A percentile compares a stretch with the other conserved stretches of the same genome.
phyloP scores from a whole-genome alignment of 495 filamentous ascomycete genomes.

The Podospora pseudoanserina region DNA sequence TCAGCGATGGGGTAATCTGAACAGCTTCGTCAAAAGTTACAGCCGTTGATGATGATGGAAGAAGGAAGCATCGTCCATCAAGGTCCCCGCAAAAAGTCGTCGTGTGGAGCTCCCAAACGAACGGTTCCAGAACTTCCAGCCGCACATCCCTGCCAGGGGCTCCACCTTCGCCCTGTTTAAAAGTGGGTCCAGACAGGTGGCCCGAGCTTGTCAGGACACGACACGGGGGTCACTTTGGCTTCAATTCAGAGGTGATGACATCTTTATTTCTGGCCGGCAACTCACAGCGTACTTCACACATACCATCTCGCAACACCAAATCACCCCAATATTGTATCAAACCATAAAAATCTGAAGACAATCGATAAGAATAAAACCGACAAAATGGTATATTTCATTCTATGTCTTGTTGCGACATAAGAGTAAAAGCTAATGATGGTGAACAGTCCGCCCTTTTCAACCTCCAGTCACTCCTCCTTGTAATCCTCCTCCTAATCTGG shows the following conservation, averaged over 20 bases:
- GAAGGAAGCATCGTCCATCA: background rate
- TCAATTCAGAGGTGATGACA: slow-evolving; percentile 3
- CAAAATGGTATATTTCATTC: slow-evolving; percentile 24
- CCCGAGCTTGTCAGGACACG: background rate
- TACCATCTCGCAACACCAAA: background rate
- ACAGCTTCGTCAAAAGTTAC: background rate
- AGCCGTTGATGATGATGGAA: background rate
- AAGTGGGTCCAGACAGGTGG: background rate
- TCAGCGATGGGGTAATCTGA: background rate
- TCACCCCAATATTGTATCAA: too few species aligned
- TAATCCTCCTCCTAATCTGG: slow-evolving; percentile 91
- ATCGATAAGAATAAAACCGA: background rate
- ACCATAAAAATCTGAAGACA: too few species aligned
- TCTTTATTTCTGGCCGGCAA: background rate
- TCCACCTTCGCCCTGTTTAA: background rate
- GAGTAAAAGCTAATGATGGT: slow-evolving; percentile 27
- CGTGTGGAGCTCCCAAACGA: background rate
- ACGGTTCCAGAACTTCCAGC: background rate
- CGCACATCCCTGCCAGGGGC: background rate
- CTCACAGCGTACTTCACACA: background rate
- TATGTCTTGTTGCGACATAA: background rate
- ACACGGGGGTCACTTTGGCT: background rate
- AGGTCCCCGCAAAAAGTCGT: background rate
- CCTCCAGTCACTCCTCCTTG: slow-evolving; percentile 89
- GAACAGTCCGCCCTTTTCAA: slow-evolving; percentile 91